Evolutionary conservation across 2,329 filamentous ascomycete species (phyloP).

Genomic region (Rhinocladiella similis): DNA sequence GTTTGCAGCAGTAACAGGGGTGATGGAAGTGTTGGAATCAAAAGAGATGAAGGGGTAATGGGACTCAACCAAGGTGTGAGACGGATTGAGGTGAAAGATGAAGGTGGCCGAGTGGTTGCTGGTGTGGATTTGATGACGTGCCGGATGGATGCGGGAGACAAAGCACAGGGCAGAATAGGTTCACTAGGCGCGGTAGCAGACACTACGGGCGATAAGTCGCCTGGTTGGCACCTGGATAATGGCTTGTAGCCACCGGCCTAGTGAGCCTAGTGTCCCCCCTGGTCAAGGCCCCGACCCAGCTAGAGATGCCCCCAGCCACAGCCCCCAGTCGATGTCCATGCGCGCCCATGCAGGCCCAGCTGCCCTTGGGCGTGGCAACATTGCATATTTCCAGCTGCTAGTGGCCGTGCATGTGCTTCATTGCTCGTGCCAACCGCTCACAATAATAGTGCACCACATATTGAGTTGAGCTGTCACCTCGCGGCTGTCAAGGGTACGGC

Average conservation of each 20-base stretch:
- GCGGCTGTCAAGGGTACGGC: too few relatives aligned
- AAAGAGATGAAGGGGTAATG: conserved; percentile 1
- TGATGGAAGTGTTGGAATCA: neutral
- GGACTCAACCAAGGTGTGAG: neutral
- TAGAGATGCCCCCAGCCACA: too few relatives aligned
- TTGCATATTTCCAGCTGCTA: neutral
- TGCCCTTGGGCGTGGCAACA: neutral
- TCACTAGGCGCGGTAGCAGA: neutral
- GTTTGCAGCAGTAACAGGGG: neutral
- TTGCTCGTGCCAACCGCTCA: neutral
- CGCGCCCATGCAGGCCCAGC: neutral
- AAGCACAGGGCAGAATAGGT: neutral
- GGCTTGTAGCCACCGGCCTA: too few relatives aligned
- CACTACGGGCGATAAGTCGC: neutral
- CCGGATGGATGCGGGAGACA: conserved; percentile 17
- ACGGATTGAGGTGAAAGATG: neutral
- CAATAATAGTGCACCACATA: neutral
- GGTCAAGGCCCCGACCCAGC: too few relatives aligned
- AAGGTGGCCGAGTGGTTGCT: neutral
- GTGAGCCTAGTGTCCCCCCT: too few relatives aligned
- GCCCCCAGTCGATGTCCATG: neutral
- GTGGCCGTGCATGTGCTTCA: too few relatives aligned
- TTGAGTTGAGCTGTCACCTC: too few relatives aligned
- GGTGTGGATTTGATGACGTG: conserved; percentile 13
- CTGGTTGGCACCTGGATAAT: too few relatives aligned